Percentiles rank a stretch among this genome's conserved stretches.
Evolutionary conservation across 2,329 filamentous ascomycete species (phyloP).

Genomic region (Exophiala phaeomuriformis): DNA sequence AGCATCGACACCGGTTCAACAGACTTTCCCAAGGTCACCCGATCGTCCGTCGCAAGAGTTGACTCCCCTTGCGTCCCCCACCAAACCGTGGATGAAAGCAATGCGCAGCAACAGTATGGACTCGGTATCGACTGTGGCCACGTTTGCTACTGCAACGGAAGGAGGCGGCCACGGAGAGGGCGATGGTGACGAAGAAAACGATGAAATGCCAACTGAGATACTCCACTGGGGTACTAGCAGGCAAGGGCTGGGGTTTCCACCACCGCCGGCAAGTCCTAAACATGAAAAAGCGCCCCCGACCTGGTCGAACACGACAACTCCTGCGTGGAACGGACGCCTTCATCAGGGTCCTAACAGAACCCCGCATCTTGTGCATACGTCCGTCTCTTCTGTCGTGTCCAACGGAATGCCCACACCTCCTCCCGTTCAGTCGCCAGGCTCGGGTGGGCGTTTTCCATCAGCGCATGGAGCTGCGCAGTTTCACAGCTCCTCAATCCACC

Average conservation of each 20-base stretch:
- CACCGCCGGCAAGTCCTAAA: slow-evolving; percentile 12
- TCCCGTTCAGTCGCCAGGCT: slow-evolving; percentile 14
- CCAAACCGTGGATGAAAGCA: slow-evolving; percentile 19
- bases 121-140: slow-evolving; percentile 54
- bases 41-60: not conserved
- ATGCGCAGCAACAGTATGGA: slow-evolving; percentile 50
- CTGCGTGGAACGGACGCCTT: slow-evolving; percentile 6
- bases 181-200: slow-evolving; percentile 31
- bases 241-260: slow-evolving; percentile 7
- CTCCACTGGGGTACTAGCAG: slow-evolving; percentile 22
- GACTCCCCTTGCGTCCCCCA: slow-evolving; percentile 2
- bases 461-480: too few relatives aligned
- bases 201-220: slow-evolving; percentile 30
- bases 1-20: slow-evolving; percentile 23
- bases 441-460: too few relatives aligned
- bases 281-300: slow-evolving; percentile 2
- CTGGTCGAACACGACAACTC: slow-evolving; percentile 7
- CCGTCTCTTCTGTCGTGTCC: slow-evolving; percentile 13
- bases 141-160: slow-evolving; percentile 58
- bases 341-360: slow-evolving; percentile 8
- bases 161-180: slow-evolving; percentile 33
- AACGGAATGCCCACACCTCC: slow-evolving; percentile 22
- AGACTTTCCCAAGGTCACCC: slow-evolving; percentile 9
- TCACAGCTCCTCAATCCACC: too few relatives aligned
- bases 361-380: slow-evolving; percentile 7